Evolutionary conservation across 768 basidiomycete genomes (phyloP).

Genomic region (Paxillus involutus): DNA sequence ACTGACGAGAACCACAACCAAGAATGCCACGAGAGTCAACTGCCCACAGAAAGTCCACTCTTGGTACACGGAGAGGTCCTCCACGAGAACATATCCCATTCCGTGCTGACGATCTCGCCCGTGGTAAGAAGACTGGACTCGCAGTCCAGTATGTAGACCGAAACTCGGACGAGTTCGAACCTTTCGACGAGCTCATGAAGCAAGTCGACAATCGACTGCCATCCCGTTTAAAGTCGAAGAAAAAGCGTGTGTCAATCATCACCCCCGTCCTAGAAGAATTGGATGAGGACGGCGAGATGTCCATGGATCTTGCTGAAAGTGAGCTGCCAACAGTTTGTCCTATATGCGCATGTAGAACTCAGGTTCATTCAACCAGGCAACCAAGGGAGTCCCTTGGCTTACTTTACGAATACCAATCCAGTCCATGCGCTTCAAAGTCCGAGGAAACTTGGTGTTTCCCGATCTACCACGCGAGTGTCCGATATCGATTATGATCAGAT

Average conservation of each 20-base stretch:
- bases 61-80: conserved; percentile 52
- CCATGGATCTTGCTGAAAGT: conserved; percentile 80
- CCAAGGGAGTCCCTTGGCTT: conserved; percentile 32
- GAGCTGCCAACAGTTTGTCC: conserved; percentile 24
- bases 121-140: conserved; percentile 81
- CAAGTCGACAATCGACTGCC: conserved; percentile 70
- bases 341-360: background rate
- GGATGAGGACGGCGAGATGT: conserved; percentile 65
- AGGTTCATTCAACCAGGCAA: conserved; percentile 20
- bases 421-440: conserved; percentile 39
- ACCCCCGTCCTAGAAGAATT: conserved; percentile 38
- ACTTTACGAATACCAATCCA: conserved; percentile 35
- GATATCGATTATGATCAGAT: conserved; percentile 62
- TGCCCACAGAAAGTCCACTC: conserved; percentile 34
- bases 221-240: conserved; percentile 51
- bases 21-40: conserved; percentile 27
- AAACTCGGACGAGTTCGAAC: conserved; percentile 81
- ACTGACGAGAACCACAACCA: conserved; percentile 4
- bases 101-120: conserved; percentile 72
- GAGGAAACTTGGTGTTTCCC: conserved; percentile 39
- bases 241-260: conserved; percentile 43
- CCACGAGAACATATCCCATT: conserved; percentile 75
- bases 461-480: conserved; percentile 50
- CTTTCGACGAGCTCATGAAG: conserved; percentile 70
- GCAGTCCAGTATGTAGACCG: conserved; percentile 66